Evolutionary conservation across 805 yeast genomes (phyloP), one percentile per base, ranked within the genome.

Genomic region (Komagataella pastoris): DNA sequence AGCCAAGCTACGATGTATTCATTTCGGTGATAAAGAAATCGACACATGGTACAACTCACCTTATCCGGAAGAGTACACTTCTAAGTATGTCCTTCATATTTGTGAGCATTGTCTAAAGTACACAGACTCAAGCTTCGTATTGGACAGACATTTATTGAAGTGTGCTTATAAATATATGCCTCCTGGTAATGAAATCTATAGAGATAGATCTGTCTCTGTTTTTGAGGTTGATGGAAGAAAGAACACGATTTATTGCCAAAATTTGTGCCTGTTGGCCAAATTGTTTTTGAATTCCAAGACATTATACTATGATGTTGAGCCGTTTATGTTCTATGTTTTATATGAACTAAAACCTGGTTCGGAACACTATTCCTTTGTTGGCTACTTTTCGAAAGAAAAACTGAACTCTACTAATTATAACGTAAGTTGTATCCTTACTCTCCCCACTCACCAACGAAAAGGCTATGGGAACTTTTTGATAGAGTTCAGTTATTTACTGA

Each of bases 201-300:
- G 96, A 51, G 85, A 85, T 57, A 81, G 79, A 51, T 71, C 70
- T 52, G 71, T 81, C 19, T 80, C 95, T 48, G 75, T 93, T 44
- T 93, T 90, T 78, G 98, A 93, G 65, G 81, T 93, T 17, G 98
- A 93, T 61, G 99, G 99, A 0, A 71, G 95, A 43, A 85, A 85
- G 55, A 81, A 85, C 59, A 81, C 83, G 14, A 74, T 77, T 50
- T 91, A 85, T 61, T 89, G 97, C 65, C 97, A 89, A 63, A 89
- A 88, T 62, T 67, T 93, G 52, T 93, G 99, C 69, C 71, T 91
- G 47, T 65, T 93, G 57, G 96, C 97, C 2, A 93, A 91, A 63
- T 68, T 89, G 54, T 93, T 90, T 60, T 72, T 93, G 50, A 88
- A 90, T 64, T 88, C 97, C 2, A 93, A 93, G 62, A 88, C 97